A percentile compares a stretch with the other conserved stretches of the same genome.
These are phyloP conservation scores for Paramecium primaurelia DNA, from an alignment of 73 alveolate genomes.

Conservation along the genomic window DNA sequence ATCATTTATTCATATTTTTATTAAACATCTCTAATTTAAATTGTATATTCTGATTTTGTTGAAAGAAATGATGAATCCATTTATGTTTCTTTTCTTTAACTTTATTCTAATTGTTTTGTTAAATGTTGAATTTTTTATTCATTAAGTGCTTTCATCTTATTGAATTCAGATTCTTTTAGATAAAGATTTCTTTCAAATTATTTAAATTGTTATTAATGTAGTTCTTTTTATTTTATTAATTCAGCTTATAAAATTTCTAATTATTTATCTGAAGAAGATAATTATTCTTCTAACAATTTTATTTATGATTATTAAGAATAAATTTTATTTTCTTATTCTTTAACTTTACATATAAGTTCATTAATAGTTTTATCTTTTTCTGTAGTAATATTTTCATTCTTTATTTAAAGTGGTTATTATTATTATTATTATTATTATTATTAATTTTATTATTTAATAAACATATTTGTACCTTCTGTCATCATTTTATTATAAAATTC, in stretches of 20 bases:
- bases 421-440: neutral
- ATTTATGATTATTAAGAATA: neutral
- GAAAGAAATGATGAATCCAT: slow-evolving; percentile 41
- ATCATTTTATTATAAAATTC: slow-evolving; percentile 44
- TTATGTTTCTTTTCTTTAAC: slow-evolving; percentile 1
- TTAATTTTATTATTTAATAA: neutral
- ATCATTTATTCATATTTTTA: slow-evolving; percentile 10
- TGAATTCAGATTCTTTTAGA: slow-evolving; percentile 30
- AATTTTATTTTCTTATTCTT: slow-evolving; percentile 19
- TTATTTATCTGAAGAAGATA: neutral
- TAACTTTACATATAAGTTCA: neutral
- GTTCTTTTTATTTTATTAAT: neutral
- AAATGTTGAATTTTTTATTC: slow-evolving; percentile 22
- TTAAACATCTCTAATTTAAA: slow-evolving; percentile 37
- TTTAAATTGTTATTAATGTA: neutral
- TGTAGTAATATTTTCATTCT: neutral
- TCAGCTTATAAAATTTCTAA: neutral
- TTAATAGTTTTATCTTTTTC: neutral
- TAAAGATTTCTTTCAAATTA: neutral
- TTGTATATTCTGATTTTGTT: slow-evolving; percentile 20
- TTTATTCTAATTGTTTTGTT: neutral
- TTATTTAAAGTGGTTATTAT: neutral
- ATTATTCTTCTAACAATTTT: slow-evolving; percentile 16
- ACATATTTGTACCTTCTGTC: slow-evolving; percentile 32
- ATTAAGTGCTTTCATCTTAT: neutral